A percentile compares a stretch with the other conserved stretches of the same genome.
Conservation (phyloP, 805 yeast species). For the Candida vartiovaarae region DNA sequence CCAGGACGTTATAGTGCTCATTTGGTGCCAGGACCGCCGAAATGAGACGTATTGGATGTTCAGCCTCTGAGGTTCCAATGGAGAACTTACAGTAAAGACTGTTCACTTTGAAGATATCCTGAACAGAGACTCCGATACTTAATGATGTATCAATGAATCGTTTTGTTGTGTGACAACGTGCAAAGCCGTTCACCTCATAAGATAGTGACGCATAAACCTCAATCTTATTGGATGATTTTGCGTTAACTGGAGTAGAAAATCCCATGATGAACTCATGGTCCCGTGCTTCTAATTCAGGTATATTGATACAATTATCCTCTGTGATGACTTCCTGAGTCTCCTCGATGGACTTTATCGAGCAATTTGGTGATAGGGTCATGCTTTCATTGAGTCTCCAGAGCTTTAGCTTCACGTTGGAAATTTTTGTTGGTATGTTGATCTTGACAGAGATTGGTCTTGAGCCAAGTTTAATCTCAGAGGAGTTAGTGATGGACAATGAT, state of each 20-base stretch:
- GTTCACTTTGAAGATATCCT: constrained; percentile 60
- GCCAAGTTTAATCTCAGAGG: constrained; percentile 14
- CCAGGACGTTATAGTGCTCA: constrained; percentile 26
- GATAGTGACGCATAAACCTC: constrained; percentile 9
- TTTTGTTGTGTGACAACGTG: constrained; percentile 14
- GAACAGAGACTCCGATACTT: constrained; percentile 68
- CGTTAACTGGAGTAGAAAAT: constrained; percentile 21
- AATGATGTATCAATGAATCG: constrained; percentile 44
- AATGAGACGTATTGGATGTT: constrained; percentile 47
- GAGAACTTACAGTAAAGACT: constrained; percentile 61
- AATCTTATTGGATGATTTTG: constrained; percentile 6
- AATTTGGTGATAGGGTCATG: background rate
- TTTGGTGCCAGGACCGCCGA: constrained; percentile 34
- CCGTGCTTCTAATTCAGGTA: constrained; percentile 1
- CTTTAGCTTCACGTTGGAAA: constrained; percentile 5
- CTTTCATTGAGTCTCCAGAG: constrained; percentile 6
- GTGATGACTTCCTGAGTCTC: background rate
- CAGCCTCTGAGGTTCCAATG: constrained; percentile 48
- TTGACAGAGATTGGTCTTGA: constrained; percentile 15
- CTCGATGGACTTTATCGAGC: constrained; percentile 3
- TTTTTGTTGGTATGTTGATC: constrained; percentile 4
- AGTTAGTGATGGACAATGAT: constrained; percentile 4
- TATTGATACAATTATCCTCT: constrained; percentile 2
- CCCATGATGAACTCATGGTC: constrained; percentile 26
- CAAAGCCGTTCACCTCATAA: constrained; percentile 5